Evolutionary conservation across 176 grass and related monocot species (phyloP), one percentile per base, ranked within the genome.

Genomic region (Rhynchospora breviuscula): DNA sequence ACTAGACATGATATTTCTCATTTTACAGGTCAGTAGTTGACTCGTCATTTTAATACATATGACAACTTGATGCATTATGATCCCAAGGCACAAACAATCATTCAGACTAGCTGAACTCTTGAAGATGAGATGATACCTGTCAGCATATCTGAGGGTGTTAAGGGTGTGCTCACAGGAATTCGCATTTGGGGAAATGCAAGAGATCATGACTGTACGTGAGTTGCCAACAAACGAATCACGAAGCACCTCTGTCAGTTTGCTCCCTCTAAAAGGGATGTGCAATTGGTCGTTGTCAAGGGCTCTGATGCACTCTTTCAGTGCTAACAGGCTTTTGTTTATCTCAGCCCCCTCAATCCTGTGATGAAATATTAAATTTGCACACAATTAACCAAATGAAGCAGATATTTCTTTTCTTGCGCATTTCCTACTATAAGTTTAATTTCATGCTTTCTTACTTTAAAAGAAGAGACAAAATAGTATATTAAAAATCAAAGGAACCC

Each of bases 211-310:
- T 3, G 96, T 99, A 57, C 91, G 85, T 19, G 96, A 99, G 79
- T 99, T 99, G 84, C 96, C 96, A 64, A 99, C 96, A 81, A 99
- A 99, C 15, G 96, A 99, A 79, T 99, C 96, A 72, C 96, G 93
- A 63, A 99, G 93, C 77, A 99, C 96, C 87, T 99, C 96, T 31
- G 96, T 99, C 79, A 99, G 88, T 80, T 99, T 95, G 93, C 96
- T 99, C 85, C 96, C 96, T 92, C 96, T 93, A 81, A 99, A 99
- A 79, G 96, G 96, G 53, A 99, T 99, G 83, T 99, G 96, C 82
- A 99, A 84, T 83, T 99, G 96, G 87, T 99, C 96, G 79, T 99
- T 99, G 67, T 99, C 96, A 84, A 99, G 91, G 40, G 96, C 96
- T 79, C 96, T 90, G 59, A 99, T 99, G 59, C 96, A 99, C 91